Conservation (phyloP, 1,139 yeast species). For the Magnusiomyces magnusii region DNA sequence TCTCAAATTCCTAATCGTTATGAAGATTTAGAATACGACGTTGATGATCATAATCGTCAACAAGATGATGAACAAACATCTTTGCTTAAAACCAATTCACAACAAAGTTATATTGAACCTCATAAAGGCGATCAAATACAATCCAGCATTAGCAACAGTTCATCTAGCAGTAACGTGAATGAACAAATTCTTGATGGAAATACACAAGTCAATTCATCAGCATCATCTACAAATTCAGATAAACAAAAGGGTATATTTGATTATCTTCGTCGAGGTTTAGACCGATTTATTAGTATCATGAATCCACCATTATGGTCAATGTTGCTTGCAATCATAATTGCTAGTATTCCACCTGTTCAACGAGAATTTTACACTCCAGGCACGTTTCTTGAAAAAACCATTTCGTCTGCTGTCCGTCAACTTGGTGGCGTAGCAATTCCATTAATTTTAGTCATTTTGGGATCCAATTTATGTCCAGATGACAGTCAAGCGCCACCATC, state of each 20-base stretch:
- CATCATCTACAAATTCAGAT: background rate
- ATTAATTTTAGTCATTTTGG: slow-evolving; percentile 54
- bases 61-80: background rate
- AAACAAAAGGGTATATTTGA: background rate
- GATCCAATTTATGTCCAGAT: slow-evolving; percentile 42
- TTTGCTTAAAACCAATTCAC: background rate
- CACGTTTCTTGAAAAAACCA: slow-evolving; percentile 68
- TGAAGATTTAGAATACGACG: background rate
- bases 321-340: slow-evolving; percentile 75
- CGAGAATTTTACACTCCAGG: slow-evolving; percentile 52
- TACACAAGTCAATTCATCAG: slow-evolving; percentile 1
- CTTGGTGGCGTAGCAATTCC: slow-evolving; percentile 90
- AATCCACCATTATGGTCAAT: slow-evolving; percentile 95
- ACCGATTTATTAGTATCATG: slow-evolving; percentile 47
- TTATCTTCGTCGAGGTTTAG: slow-evolving; percentile 6
- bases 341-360: slow-evolving; percentile 67
- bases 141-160: background rate
- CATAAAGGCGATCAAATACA: too few species aligned
- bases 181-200: slow-evolving; percentile 2
- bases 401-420: slow-evolving; percentile 68
- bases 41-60: background rate
- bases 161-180: background rate
- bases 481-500: slow-evolving; percentile 39
- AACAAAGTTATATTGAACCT: too few species aligned
- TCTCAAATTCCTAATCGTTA: slow-evolving; percentile 1